Evolutionary conservation across 768 basidiomycete species (phyloP).

Genomic region (Mrakia blollopis): DNA sequence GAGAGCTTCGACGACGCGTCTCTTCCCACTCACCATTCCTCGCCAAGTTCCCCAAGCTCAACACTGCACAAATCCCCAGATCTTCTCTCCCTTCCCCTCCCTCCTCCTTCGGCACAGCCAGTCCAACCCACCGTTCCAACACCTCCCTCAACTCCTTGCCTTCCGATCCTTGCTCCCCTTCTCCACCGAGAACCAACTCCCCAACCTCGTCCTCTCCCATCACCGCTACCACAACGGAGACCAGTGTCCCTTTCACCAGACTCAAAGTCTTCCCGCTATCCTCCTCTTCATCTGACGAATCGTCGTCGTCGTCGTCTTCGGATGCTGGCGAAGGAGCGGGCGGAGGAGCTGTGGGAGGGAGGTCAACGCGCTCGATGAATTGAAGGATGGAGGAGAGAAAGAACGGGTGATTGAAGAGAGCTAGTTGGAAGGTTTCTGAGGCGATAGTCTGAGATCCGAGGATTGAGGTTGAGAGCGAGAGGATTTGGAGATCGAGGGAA

Average conservation of each 20-base stretch:
- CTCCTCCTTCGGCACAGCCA: background rate
- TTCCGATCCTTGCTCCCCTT: background rate
- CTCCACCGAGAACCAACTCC: background rate
- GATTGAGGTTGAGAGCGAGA: conserved; percentile 6
- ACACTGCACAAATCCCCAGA: conserved; percentile 71
- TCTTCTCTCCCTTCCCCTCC: conserved; percentile 54
- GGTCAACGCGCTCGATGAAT: conserved; percentile 69
- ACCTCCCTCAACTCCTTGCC: background rate
- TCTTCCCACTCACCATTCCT: conserved; percentile 62
- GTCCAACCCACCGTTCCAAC: background rate
- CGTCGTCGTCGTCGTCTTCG: conserved; percentile 28
- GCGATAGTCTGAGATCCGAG: conserved; percentile 23
- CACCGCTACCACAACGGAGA: conserved; percentile 26
- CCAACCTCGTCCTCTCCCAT: conserved; percentile 17
- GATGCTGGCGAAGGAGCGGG: conserved; percentile 33
- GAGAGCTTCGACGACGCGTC: background rate
- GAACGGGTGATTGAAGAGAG: background rate
- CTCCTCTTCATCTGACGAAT: conserved; percentile 44
- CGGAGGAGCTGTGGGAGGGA: conserved; percentile 49
- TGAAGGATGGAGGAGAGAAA: conserved; percentile 50
- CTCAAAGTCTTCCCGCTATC: conserved; percentile 2
- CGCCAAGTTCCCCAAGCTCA: conserved; percentile 75
- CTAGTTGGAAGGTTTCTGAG: conserved; percentile 13
- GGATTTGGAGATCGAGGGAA: conserved; percentile 14
- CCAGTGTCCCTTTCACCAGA: conserved; percentile 10